phyloP scores from a whole-genome alignment of 208 protist genomes.

The Phytomonas francai region DNA sequence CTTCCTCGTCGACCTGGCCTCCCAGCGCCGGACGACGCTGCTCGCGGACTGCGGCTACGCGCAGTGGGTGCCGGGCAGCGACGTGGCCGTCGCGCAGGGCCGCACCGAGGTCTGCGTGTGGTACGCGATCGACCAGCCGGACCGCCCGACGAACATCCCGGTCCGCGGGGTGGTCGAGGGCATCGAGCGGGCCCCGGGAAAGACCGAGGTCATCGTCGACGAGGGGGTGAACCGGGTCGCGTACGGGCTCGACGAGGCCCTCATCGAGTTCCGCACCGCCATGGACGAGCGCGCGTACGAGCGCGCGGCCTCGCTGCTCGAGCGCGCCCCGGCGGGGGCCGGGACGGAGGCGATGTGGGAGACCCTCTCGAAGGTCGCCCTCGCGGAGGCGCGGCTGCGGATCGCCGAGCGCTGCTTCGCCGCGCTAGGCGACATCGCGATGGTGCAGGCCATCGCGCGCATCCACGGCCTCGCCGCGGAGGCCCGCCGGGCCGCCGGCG shows the following conservation, averaged over 20 bases:
- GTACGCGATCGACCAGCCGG: conserved; percentile 94
- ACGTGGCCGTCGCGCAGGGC: conserved; percentile 97
- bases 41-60: conserved; percentile 96
- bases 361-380: conserved; percentile 75
- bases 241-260: conserved; percentile 93
- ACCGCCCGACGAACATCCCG: conserved; percentile 91
- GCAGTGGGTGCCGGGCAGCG: conserved; percentile 96
- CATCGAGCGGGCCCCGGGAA: conserved; percentile 91
- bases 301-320: conserved; percentile 88
- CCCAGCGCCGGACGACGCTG: conserved; percentile 84
- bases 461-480: conserved; percentile 80
- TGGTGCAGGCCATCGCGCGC: conserved; percentile 86
- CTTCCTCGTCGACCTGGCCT: conserved; percentile 91
- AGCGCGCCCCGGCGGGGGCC: conserved; percentile 67
- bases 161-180: conserved; percentile 96
- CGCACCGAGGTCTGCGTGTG: conserved; percentile 95
- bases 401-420: conserved; percentile 95
- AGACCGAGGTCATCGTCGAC: conserved; percentile 96
- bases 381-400: conserved; percentile 82
- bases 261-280: conserved; percentile 95
- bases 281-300: conserved; percentile 92
- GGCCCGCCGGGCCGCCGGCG: conserved; percentile 34
- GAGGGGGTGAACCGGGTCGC: conserved; percentile 92
- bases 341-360: conserved; percentile 96
- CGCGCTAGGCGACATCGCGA: conserved; percentile 91